Conservation (phyloP, 2,329 filamentous ascomycete genomes). For the Aspergillus fumigatiaffinis region DNA sequence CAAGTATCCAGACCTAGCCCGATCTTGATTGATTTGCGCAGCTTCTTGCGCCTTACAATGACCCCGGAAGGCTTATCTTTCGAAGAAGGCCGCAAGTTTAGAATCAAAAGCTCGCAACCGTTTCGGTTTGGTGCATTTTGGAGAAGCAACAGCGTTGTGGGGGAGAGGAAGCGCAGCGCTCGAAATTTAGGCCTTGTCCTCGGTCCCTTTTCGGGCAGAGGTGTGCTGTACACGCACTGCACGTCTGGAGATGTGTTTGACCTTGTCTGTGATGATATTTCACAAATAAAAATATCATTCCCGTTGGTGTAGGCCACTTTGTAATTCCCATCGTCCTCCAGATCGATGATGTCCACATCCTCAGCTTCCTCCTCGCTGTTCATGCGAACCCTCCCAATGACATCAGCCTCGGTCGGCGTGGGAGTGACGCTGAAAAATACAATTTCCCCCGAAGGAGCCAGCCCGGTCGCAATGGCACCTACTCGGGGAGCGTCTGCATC, state of each 20-base stretch:
- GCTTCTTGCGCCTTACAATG: slow-evolving; percentile 50
- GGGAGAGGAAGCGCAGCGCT: slow-evolving; percentile 53
- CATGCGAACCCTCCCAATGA: slow-evolving; percentile 52
- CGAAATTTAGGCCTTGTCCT: slow-evolving; percentile 50
- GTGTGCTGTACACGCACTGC: slow-evolving; percentile 38
- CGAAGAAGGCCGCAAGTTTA: slow-evolving; percentile 30
- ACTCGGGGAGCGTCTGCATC: slow-evolving; percentile 58
- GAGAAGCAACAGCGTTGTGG: slow-evolving; percentile 52
- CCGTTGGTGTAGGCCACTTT: slow-evolving; percentile 76
- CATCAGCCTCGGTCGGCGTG: slow-evolving; percentile 48
- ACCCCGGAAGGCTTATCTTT: slow-evolving; percentile 33
- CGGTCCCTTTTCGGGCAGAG: slow-evolving; percentile 31
- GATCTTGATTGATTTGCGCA: slow-evolving; percentile 67
- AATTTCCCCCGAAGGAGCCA: slow-evolving; percentile 72
- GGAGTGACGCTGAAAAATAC: slow-evolving; percentile 70
- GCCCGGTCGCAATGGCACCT: slow-evolving; percentile 73
- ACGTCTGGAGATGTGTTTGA: slow-evolving; percentile 37
- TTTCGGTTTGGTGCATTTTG: slow-evolving; percentile 52
- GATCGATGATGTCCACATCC: slow-evolving; percentile 40
- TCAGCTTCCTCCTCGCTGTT: slow-evolving; percentile 50
- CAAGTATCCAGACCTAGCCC: slow-evolving; percentile 75
- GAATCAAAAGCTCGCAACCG: slow-evolving; percentile 53
- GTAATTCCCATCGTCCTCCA: slow-evolving; percentile 47
- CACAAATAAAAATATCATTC: slow-evolving; percentile 66
- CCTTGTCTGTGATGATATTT: slow-evolving; percentile 50